Percentiles rank a stretch among this genome's conserved stretches.
Evolutionary conservation across 441 rosid genomes (phyloP).

Genomic region (Populus tomentosa): DNA sequence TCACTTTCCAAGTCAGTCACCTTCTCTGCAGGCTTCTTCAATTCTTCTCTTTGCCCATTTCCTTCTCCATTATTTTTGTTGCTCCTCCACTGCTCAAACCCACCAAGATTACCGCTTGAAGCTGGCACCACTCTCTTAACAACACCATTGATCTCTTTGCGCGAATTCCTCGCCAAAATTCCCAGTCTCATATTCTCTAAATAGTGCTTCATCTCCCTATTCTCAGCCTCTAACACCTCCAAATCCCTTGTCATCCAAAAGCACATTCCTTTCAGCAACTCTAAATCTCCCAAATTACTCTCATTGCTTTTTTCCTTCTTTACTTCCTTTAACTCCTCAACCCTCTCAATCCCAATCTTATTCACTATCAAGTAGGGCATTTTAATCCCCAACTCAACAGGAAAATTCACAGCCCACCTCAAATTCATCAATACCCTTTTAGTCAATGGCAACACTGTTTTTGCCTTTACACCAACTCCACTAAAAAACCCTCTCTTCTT

Average conservation of each 20-base stretch:
- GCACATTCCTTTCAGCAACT: conserved; percentile 47
- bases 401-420: conserved; percentile 43
- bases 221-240: conserved; percentile 47
- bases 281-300: conserved; percentile 32
- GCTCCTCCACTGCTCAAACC: conserved; percentile 31
- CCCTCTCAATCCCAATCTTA: conserved; percentile 48
- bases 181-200: conserved; percentile 40
- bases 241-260: conserved; percentile 53
- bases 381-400: conserved; percentile 20
- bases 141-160: conserved; percentile 13
- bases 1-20: conserved; percentile 42
- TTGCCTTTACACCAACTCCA: conserved; percentile 35
- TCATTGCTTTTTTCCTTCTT: conserved; percentile 25
- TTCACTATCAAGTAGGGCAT: conserved; percentile 48
- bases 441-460: conserved; percentile 39
- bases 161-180: conserved; percentile 12
- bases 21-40: conserved; percentile 25
- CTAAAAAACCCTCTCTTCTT: conserved; percentile 23
- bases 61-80: conserved; percentile 29
- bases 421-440: conserved; percentile 34
- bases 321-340: conserved; percentile 28
- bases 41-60: conserved; percentile 24
- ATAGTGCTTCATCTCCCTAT: conserved; percentile 38
- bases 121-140: conserved; percentile 24
- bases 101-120: conserved; percentile 23